Evolutionary conservation across 2,329 filamentous ascomycete species (phyloP).

Genomic region (Arthrobotrys iridis): DNA sequence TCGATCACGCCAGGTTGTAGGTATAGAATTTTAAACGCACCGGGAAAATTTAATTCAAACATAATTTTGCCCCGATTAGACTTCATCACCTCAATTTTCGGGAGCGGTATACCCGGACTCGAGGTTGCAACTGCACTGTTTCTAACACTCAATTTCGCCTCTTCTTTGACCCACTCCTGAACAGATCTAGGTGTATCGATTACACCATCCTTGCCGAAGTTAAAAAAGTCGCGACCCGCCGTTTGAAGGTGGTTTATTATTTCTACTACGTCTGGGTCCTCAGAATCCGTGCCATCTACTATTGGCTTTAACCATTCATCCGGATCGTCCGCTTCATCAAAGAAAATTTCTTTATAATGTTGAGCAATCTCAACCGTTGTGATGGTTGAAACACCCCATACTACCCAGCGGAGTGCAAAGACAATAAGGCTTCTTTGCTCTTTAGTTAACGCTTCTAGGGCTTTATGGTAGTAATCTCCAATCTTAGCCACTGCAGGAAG

Average conservation of each 20-base stretch:
- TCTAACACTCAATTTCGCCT: background rate
- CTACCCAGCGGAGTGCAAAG: background rate
- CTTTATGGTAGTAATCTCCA: background rate
- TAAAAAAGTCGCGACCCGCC: constrained; percentile 4
- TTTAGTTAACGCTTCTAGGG: background rate
- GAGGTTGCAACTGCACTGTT: background rate
- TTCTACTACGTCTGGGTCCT: background rate
- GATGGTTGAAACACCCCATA: background rate
- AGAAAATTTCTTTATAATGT: background rate
- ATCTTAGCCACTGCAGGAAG: background rate
- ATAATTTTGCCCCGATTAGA: background rate
- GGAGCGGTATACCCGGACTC: background rate
- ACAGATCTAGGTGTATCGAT: constrained; percentile 1
- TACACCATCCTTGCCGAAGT: background rate
- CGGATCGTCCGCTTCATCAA: background rate
- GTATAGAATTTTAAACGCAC: background rate
- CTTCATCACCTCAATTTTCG: background rate
- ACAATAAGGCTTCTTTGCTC: background rate
- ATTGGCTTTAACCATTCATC: background rate
- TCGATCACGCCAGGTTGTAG: too few relatives aligned
- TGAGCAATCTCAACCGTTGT: background rate
- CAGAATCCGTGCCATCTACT: background rate
- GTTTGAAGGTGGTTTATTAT: background rate
- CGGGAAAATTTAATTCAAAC: background rate
- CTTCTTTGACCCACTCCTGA: background rate